Evolutionary conservation across 768 basidiomycete genomes (phyloP), one percentile per base, ranked within the genome.

Genomic region (Trametes elegans): DNA sequence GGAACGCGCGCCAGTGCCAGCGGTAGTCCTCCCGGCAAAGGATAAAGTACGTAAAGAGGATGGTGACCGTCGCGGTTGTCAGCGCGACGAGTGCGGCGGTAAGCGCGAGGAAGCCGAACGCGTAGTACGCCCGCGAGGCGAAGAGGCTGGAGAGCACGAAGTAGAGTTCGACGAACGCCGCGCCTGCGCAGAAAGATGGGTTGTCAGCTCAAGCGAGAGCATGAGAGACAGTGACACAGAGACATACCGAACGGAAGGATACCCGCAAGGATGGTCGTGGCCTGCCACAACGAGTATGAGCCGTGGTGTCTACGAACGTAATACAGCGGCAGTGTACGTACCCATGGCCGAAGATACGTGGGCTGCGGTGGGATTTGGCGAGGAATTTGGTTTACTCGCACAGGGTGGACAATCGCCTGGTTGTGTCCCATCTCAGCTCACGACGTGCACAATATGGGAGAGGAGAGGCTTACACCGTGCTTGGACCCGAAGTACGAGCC

Each of bases 1-100:
- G 64, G 79, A 98, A 97, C 5, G 92, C 81, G 40, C 93, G 83
- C 96, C 96, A 98, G 55, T 98, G 95, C 95, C 95, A 98, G 88
- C 91, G 77, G 69, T 97, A 98, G 64, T 98, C 94, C 70, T 98
- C 96, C 6, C 93, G 89, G 59, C 95, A 98, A 14, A 98, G 79
- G 47, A 84, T 77, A 72, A 98, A 97, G 72, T 98, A 94, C 4
- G 87, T 86, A 69, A 90, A 90, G 14, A 91, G 77, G 59, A 98
- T 91, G 5, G 91, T 83, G 35, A 94, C 89, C 0, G 95, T 96
- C 3, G 93, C 95, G 0, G 93, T 88, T 14, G 93, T 97, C 27
- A 98, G 74, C 44, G 79, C 79, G 24, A 94, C 90, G 26, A 98
- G 84, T 13, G 80, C 79, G 46, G 88, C 88, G 0, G 93, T 95